phyloP scores from a whole-genome alignment of 2,329 filamentous ascomycete genomes.

The Madurella fahalii region DNA sequence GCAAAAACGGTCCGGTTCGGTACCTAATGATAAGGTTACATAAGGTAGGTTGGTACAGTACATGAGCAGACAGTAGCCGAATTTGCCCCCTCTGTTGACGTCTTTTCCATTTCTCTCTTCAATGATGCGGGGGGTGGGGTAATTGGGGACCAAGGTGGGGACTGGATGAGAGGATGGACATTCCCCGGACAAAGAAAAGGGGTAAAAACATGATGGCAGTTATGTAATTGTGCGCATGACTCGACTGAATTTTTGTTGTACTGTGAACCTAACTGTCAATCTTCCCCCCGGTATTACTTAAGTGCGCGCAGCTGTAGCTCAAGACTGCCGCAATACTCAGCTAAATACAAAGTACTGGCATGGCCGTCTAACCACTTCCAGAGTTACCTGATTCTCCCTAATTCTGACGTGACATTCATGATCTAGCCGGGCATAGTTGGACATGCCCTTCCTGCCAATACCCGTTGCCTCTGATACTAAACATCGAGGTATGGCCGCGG shows the following conservation, averaged over 20 bases:
- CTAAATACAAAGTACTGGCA: slow-evolving; percentile 2
- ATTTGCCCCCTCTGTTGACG: slow-evolving; percentile 21
- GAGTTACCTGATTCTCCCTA: slow-evolving; percentile 13
- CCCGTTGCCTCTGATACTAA: not conserved
- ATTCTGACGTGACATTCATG: slow-evolving; percentile 10
- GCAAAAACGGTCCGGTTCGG: not conserved
- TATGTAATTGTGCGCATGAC: not conserved
- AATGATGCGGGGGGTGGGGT: slow-evolving; percentile 8
- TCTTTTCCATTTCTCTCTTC: slow-evolving; percentile 11
- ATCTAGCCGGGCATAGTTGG: not conserved
- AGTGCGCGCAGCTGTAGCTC: not conserved
- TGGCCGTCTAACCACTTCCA: slow-evolving; percentile 14
- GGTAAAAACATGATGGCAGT: not conserved
- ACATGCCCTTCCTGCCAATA: slow-evolving; percentile 4
- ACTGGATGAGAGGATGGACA: not conserved
- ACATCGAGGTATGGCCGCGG: slow-evolving; percentile 3
- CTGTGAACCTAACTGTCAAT: slow-evolving; percentile 1
- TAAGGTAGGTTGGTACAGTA: not conserved
- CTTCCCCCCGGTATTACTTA: slow-evolving; percentile 5
- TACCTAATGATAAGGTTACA: not conserved
- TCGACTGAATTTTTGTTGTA: not conserved
- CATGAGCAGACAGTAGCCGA: not conserved
- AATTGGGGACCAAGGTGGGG: not conserved
- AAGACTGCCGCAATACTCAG: not conserved
- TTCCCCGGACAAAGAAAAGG: not conserved